Evolutionary conservation across 192 early-diverging fungal genomes (phyloP).

Genomic region (Rhizophlyctis rosea): DNA sequence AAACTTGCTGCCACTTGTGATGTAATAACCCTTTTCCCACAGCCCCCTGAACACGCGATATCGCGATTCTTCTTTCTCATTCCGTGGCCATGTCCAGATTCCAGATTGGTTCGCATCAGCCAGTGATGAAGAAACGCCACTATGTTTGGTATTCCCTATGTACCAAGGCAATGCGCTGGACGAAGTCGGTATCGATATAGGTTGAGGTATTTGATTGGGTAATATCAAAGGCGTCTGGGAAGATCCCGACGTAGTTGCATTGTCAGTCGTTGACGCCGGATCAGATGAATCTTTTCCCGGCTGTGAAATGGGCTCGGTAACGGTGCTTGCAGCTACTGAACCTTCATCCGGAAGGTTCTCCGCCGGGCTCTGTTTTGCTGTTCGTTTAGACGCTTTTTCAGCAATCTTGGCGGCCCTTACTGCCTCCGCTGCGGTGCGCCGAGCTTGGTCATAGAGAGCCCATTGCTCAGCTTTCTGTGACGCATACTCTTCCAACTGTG

Average conservation of each 20-base stretch:
- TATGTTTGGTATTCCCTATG: too few species aligned
- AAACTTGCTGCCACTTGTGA: slow-evolving; percentile 76
- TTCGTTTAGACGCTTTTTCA: too few species aligned
- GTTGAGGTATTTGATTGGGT: slow-evolving; percentile 5
- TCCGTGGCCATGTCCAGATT: slow-evolving; percentile 42
- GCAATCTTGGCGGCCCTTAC: too few species aligned
- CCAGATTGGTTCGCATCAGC: slow-evolving; percentile 8
- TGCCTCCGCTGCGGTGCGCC: too few species aligned
- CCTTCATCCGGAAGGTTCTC: too few species aligned
- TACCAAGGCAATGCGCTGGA: slow-evolving; percentile 18
- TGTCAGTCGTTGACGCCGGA: too few species aligned
- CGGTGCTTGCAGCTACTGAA: too few species aligned
- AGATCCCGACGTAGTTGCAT: too few species aligned
- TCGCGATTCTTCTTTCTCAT: slow-evolving; percentile 29
- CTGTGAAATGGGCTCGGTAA: too few species aligned
- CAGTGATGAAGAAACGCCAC: neutral
- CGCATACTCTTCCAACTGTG: neutral
- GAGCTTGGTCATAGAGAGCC: too few species aligned
- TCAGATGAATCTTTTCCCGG: too few species aligned
- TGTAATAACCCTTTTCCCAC: slow-evolving; percentile 59
- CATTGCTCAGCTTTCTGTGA: slow-evolving; percentile 14
- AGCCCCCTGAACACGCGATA: slow-evolving; percentile 61
- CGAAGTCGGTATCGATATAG: slow-evolving; percentile 13
- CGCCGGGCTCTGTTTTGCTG: too few species aligned
- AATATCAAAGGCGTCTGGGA: neutral